Evolutionary conservation across 1,139 yeast species (phyloP), one percentile per base, ranked within the genome.

Genomic region (Yamadazyma buinensis): DNA sequence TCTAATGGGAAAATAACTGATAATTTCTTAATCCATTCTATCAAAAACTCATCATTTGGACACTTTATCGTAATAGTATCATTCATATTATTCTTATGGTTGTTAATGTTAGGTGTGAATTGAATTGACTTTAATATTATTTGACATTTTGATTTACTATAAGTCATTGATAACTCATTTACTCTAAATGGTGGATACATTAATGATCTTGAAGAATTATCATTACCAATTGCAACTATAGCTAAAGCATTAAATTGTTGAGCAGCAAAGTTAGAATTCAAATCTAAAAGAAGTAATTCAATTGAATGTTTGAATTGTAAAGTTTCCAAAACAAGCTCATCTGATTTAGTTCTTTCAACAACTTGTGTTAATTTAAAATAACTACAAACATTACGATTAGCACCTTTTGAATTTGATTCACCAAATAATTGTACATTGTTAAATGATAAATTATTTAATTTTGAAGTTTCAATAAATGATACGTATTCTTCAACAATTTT

Each of bases 181-280:
- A 45, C 27, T 40, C 67, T 48, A 42, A 66, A 67, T 2, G 75
- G 75, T n/a, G 75, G 75, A 41, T 51, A 67, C 44, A 67, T 43
- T 20, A 69, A 54, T 2, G 63, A 57, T 28, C 72, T 48, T 7
- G 42, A 32, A 5, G 53, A 40, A 14, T 36, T 30, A 18, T 46
- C 44, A 11, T 28, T 30, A 4, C 48, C 49, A 12, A 58, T 37
- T 1, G 52, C 41, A 32, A 68, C 50, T n/a, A 69, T 47, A 3
- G 73, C 75, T 48, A 67, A 58, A 4, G 75, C 58, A 41, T 67
- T 61, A 42, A 48, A 63, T 12, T 36, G 27, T 21, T 50, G 52
- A 20, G 47, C 21, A 10, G 46, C 45, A 15, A 41, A 34, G 39
- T 28, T 3, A 13, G 49, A 52, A 29, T 49, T 48, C 27, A 59